Base-by-base conservation (phyloP, 805 yeast species). In the Hanseniaspora clermontiae region DNA sequence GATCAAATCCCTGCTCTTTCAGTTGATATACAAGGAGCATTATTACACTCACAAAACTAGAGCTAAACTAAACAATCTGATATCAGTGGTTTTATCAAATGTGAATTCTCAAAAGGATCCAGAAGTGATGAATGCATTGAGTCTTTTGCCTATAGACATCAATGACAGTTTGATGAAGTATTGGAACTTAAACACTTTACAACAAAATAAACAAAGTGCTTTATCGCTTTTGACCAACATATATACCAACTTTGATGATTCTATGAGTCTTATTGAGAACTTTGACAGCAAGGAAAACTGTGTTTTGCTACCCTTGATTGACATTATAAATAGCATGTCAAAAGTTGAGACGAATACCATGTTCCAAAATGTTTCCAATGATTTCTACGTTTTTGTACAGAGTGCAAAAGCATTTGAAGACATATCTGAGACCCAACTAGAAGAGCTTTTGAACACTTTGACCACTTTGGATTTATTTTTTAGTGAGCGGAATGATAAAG, bases 371-470 rank as follows among this genome's bases (percentile, higher is more conserved):
- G 27, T 42, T 12, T 27, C 37, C 31, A 55, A 34, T 19, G 39
- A 48, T 7, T 37, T 55, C 29, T 40, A 36, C 37, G 43, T 67
- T 15, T 63, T 67, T 38, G 64, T 68, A 11, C 63, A 63, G 49
- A 62, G 65, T 55, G 49, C 62, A 24, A 54, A 61, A 27, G 64
- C 63, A 2, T 59, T 67, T 32, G 65, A 65, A 43, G 52, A 24
- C 27, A 43, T 65, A 14, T 51, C 57, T 5, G 64, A 60, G 5
- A 65, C 63, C 10, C 68, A 68, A 48, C 55, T 67, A 27, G 56
- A 58, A 4, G 57, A 61, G 1, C 66, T 34, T 58, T 49, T 42
- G 61, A 63, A 6, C 66, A 65, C 56, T 51, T 63, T 24, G 59
- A 60, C 45, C 24, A 24, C 14, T 24, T 14, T 42, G 2, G 24